These are phyloP conservation scores for Alternaria hordeiaustralica DNA, from an alignment of 2,329 filamentous ascomycete genomes.

Conservation along the genomic window DNA sequence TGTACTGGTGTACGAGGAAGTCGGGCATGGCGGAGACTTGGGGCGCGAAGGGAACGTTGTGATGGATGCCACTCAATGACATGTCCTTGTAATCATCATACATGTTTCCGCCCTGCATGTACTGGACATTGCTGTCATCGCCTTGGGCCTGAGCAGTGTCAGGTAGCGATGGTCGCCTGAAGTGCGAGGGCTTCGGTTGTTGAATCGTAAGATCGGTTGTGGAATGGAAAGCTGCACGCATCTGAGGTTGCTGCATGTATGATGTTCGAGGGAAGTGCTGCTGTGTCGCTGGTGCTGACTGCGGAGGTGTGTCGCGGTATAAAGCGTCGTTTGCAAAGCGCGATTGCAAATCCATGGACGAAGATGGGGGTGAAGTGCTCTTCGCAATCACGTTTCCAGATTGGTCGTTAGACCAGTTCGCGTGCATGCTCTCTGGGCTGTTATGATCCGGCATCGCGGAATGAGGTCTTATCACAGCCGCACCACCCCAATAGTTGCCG, in stretches of 20 bases:
- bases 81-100: slow-evolving; percentile 41
- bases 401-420: slow-evolving; percentile 48
- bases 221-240: slow-evolving; percentile 42
- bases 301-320: slow-evolving; percentile 57
- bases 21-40: slow-evolving; percentile 43
- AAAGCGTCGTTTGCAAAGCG: slow-evolving; percentile 40
- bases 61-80: slow-evolving; percentile 36
- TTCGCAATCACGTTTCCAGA: slow-evolving; percentile 39
- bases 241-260: slow-evolving; percentile 47
- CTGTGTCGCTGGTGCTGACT: slow-evolving; percentile 59
- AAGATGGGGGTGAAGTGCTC: slow-evolving; percentile 54
- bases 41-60: slow-evolving; percentile 44
- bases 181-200: slow-evolving; percentile 47
- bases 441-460: slow-evolving; percentile 45
- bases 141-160: slow-evolving; percentile 33
- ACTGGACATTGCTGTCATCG: slow-evolving; percentile 34
- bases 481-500: slow-evolving; percentile 52
- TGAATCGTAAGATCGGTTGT: slow-evolving; percentile 42
- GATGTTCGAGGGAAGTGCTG: slow-evolving; percentile 51
- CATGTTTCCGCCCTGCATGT: slow-evolving; percentile 28
- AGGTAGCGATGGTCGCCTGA: slow-evolving; percentile 46
- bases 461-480: slow-evolving; percentile 36
- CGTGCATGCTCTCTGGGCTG: slow-evolving; percentile 49
- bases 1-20: slow-evolving; percentile 57
- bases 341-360: slow-evolving; percentile 48